Percentiles rank a stretch among this genome's conserved stretches.
phyloP scores from a whole-genome alignment of 345 rosid species.

The Hibiscus tridactylites region DNA sequence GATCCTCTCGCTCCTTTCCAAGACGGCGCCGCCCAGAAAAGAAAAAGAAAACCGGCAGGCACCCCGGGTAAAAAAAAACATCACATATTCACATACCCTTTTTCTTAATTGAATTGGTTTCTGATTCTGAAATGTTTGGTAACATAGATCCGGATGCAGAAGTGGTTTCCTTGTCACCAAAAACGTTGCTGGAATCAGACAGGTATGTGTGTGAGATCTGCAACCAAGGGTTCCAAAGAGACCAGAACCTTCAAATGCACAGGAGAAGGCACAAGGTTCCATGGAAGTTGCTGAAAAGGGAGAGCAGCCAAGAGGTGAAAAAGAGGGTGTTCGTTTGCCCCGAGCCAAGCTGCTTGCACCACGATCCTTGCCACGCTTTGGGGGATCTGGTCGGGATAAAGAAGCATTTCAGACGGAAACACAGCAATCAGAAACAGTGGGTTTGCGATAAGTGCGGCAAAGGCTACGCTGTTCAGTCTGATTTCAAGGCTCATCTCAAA shows the following conservation, averaged over 20 bases:
- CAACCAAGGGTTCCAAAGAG: slow-evolving; percentile 82
- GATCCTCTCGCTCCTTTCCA: slow-evolving; percentile 39
- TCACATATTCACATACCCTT: not conserved
- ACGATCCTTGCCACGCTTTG: slow-evolving; percentile 76
- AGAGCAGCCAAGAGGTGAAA: slow-evolving; percentile 44
- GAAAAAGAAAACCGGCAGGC: slow-evolving; percentile 84
- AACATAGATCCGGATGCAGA: slow-evolving; percentile 79
- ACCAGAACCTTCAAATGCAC: slow-evolving; percentile 89
- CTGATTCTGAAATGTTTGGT: not conserved
- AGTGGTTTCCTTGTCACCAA: slow-evolving; percentile 71
- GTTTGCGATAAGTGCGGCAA: slow-evolving; percentile 71
- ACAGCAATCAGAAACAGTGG: slow-evolving; percentile 77
- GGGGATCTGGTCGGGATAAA: slow-evolving; percentile 87
- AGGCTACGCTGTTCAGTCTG: slow-evolving; percentile 85
- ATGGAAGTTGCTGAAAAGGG: slow-evolving; percentile 77
- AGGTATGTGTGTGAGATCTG: slow-evolving; percentile 87
- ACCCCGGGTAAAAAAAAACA: slow-evolving; percentile 49
- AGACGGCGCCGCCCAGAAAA: slow-evolving; percentile 52
- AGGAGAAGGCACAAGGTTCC: slow-evolving; percentile 81
- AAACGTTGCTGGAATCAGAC: slow-evolving; percentile 68
- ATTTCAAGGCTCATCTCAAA: slow-evolving; percentile 82
- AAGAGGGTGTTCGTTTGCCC: slow-evolving; percentile 80
- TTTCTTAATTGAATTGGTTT: not conserved
- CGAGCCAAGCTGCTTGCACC: slow-evolving; percentile 71
- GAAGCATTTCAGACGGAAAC: slow-evolving; percentile 73